Percentiles rank a stretch among this genome's conserved stretches.
Evolutionary conservation across 2,329 filamentous ascomycete genomes (phyloP).

Genomic region (Apiospora hydei): DNA sequence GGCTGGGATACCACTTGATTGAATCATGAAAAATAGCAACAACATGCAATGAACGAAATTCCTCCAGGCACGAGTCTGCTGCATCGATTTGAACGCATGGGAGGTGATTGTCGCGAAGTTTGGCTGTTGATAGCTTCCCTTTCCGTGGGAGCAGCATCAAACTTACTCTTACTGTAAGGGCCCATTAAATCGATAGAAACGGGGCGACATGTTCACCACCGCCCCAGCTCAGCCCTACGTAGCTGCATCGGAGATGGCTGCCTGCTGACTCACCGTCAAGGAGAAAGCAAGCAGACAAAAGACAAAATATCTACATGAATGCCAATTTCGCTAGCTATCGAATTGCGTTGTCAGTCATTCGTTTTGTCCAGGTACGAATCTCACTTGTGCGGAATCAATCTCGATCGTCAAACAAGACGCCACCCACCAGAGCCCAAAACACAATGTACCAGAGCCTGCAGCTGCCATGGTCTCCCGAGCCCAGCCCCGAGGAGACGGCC

Average conservation of each 20-base stretch:
- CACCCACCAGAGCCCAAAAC: not conserved
- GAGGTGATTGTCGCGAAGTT: not conserved
- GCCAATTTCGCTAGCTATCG: not conserved
- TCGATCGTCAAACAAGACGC: not conserved
- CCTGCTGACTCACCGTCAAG: not conserved
- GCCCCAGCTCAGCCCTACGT: conserved; percentile 10
- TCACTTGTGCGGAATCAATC: not conserved
- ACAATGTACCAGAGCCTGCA: conserved; percentile 7
- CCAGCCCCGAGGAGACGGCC: conserved; percentile 8
- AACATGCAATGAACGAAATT: not conserved
- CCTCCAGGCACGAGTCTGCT: not conserved
- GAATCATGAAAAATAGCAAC: not conserved
- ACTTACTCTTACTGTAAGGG: not conserved
- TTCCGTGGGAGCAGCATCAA: too few species aligned
- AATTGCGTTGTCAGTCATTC: not conserved
- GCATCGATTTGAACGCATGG: too few species aligned
- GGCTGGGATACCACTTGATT: not conserved
- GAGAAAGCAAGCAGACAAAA: not conserved
- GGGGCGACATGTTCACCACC: not conserved
- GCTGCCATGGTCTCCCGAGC: not conserved
- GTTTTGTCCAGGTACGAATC: not conserved
- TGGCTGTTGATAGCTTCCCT: not conserved
- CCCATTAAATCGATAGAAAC: not conserved
- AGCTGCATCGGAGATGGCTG: not conserved
- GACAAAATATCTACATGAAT: not conserved